Conservation (phyloP, 345 rosid genomes). For the Leavenworthia alabamica region DNA sequence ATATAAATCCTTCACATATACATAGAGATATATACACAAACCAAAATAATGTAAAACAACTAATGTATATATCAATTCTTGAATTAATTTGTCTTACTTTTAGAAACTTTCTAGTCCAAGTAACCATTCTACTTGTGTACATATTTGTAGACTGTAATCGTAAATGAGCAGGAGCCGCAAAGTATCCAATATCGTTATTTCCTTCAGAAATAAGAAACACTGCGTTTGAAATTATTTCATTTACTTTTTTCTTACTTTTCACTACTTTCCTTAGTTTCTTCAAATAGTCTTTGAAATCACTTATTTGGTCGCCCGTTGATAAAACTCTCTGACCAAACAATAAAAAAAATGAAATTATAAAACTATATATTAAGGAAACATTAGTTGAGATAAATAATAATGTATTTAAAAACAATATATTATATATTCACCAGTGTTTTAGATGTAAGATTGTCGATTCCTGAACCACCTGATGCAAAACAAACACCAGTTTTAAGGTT, state of each 20-base stretch:
- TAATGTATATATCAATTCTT: background rate
- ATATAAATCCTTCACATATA: slow-evolving; percentile 24
- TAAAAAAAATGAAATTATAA: background rate
- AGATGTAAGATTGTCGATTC: slow-evolving; percentile 61
- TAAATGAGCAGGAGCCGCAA: slow-evolving; percentile 13
- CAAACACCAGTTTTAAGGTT: slow-evolving; percentile 59
- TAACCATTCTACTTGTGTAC: slow-evolving; percentile 44
- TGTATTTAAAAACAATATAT: background rate
- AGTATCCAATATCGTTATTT: slow-evolving; percentile 54
- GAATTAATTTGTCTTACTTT: slow-evolving; percentile 28
- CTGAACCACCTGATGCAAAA: slow-evolving; percentile 73
- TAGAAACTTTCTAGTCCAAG: slow-evolving; percentile 29
- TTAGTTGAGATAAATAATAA: background rate
- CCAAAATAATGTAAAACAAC: background rate
- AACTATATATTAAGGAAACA: background rate
- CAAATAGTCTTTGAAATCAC: slow-evolving; percentile 39
- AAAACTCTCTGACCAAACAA: slow-evolving; percentile 34
- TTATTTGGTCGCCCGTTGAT: slow-evolving; percentile 43
- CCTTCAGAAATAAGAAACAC: slow-evolving; percentile 41
- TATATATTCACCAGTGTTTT: slow-evolving; percentile 6
- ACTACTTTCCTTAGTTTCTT: slow-evolving; percentile 24
- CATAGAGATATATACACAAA: background rate
- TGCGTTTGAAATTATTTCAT: slow-evolving; percentile 34
- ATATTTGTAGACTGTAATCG: slow-evolving; percentile 24
- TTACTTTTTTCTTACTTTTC: slow-evolving; percentile 36